These are phyloP conservation scores for Calonectria pauciramosa DNA, from an alignment of 2,329 filamentous ascomycete species.

Conservation along the genomic window DNA sequence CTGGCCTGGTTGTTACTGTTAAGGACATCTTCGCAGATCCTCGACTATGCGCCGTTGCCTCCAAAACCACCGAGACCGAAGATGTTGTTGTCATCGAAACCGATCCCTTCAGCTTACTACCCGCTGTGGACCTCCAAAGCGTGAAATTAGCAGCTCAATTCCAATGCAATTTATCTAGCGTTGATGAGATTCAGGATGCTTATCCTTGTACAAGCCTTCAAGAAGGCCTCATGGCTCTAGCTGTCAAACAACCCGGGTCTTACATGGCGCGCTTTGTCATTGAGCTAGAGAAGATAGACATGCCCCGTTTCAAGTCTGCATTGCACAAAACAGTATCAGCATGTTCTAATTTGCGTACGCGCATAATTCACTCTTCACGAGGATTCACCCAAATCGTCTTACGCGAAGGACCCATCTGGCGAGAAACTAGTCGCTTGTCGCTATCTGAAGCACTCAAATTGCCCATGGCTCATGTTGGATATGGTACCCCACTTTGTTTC, in stretches of 20 bases:
- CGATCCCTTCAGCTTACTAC: background rate
- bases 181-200: background rate
- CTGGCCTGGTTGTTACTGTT: constrained; percentile 1
- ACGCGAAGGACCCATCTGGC: background rate
- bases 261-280: constrained; percentile 22
- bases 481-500: background rate
- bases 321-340: background rate
- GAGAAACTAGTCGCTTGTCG: background rate
- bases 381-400: background rate
- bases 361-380: background rate
- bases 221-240: constrained; percentile 13
- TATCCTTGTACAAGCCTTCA: background rate
- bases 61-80: background rate
- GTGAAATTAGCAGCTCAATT: background rate
- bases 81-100: background rate
- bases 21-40: constrained; percentile 23
- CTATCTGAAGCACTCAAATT: background rate
- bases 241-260: constrained; percentile 14
- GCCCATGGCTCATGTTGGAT: background rate
- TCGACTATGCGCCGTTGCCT: background rate
- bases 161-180: background rate
- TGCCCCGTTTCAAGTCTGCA: background rate
- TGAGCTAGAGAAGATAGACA: background rate
- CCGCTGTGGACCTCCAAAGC: background rate
- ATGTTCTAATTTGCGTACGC: constrained; percentile 7